These are phyloP conservation scores for Lecanicillium sp. DNA, from an alignment of 2,329 filamentous ascomycete species.

Conservation along the genomic window DNA sequence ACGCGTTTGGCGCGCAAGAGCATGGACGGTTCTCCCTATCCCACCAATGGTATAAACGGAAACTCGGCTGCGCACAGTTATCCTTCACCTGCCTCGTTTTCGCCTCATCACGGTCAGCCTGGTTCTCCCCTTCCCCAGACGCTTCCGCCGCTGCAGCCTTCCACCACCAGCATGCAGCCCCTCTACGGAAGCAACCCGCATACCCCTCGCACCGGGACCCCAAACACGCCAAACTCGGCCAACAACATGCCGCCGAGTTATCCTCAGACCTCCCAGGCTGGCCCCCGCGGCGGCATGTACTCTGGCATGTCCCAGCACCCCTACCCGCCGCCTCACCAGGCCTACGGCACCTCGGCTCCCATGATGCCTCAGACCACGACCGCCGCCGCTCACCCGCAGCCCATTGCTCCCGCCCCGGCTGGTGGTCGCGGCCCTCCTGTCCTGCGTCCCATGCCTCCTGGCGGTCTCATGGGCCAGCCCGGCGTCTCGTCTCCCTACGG, in stretches of 20 bases:
- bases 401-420: constrained; percentile 64
- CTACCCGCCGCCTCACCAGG: constrained; percentile 40
- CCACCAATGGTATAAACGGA: constrained; percentile 49
- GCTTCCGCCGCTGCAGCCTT: constrained; percentile 46
- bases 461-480: constrained; percentile 52
- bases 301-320: constrained; percentile 47
- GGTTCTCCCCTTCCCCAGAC: constrained; percentile 43
- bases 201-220: constrained; percentile 55
- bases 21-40: constrained; percentile 49
- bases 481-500: constrained; percentile 54
- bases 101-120: constrained; percentile 43
- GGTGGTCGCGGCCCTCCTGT: constrained; percentile 50
- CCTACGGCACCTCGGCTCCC: constrained; percentile 46
- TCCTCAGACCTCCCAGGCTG: constrained; percentile 41
- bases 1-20: constrained; percentile 31
- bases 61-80: constrained; percentile 40
- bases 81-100: constrained; percentile 43
- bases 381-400: constrained; percentile 63
- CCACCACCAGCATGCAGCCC: constrained; percentile 33
- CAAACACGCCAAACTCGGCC: constrained; percentile 51
- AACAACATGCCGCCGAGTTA: constrained; percentile 46
- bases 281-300: constrained; percentile 40
- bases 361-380: constrained; percentile 63
- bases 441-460: constrained; percentile 63
- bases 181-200: constrained; percentile 53